phyloP scores from a whole-genome alignment of 768 basidiomycete species.

The Pisolithus albus region DNA sequence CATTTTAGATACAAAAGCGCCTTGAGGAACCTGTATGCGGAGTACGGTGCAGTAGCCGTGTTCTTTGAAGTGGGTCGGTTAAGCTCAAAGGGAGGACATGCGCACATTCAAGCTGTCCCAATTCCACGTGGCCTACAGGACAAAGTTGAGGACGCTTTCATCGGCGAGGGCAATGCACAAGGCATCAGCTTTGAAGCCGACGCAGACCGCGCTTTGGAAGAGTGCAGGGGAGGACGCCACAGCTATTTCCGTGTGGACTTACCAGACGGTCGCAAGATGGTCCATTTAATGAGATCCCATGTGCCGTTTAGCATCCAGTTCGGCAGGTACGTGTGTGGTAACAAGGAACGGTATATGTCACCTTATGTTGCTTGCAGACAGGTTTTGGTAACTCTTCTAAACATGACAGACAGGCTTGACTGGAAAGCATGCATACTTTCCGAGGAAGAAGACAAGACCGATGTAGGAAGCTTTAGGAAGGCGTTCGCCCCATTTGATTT shows the following conservation, averaged over 20 bases:
- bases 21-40: slow-evolving; percentile 63
- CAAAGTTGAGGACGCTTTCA: slow-evolving; percentile 65
- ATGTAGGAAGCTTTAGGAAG: slow-evolving; percentile 76
- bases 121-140: slow-evolving; percentile 57
- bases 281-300: slow-evolving; percentile 76
- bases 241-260: slow-evolving; percentile 91
- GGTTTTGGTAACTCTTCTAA: slow-evolving; percentile 72
- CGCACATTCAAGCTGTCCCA: slow-evolving; percentile 85
- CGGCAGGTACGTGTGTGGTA: slow-evolving; percentile 60
- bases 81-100: slow-evolving; percentile 84
- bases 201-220: slow-evolving; percentile 52
- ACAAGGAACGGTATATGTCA: neutral
- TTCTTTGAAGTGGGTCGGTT: slow-evolving; percentile 85
- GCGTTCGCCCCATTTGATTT: slow-evolving; percentile 77
- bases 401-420: slow-evolving; percentile 71
- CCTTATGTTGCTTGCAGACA: slow-evolving; percentile 43
- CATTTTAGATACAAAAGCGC: slow-evolving; percentile 67
- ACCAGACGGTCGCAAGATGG: slow-evolving; percentile 77
- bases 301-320: slow-evolving; percentile 87
- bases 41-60: slow-evolving; percentile 61
- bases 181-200: slow-evolving; percentile 76
- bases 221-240: slow-evolving; percentile 42
- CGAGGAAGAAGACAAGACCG: slow-evolving; percentile 81
- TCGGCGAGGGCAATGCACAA: slow-evolving; percentile 54
- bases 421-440: slow-evolving; percentile 85